Base-by-base conservation (phyloP, 805 yeast genomes). In the Clavispora asparagi region DNA sequence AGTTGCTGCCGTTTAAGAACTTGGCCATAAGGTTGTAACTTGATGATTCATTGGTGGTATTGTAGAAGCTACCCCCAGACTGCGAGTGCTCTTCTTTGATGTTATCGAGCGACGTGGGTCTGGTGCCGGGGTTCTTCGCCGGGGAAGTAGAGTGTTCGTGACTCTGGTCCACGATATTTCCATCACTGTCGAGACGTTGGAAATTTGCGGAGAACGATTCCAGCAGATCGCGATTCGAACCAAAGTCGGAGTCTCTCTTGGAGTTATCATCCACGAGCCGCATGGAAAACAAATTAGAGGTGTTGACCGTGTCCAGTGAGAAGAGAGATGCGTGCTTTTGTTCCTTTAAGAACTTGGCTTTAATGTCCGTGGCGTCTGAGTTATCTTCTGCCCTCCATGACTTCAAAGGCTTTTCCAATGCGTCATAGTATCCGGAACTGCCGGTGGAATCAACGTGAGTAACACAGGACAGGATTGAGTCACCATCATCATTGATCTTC, bases 291-390 rank as follows among this genome's bases (percentile, higher is more conserved):
- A 90, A 75, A 60, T 88, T 92, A 42, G 84, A 87, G 1, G 97
- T 88, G 29, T 91, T 82, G 30, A 91, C 91, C 0, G 96, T 89
- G 26, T 89, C 90, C 47, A 85, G 58, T 0, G 97, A 87, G 33
- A 77, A 78, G 46, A 80, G 72, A 9, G 95, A 84, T 31, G 52
- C 52, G 40, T 52, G 59, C 27, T 42, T 48, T 17, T 52, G 52
- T 37, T 38, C 45, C 9, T 41, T 44, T 32, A 54, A 42, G 44
- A 49, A 43, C 41, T 53, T 44, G 37, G 51, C 42, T 44, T 47
- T 51, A 45, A 51, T 50, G 19, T 60, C 63, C 33, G 49, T 50
- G 38, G 49, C 43, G 38, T 67, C 74, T 5, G 69, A 61, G 19
- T 52, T 52, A 43, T 65, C 68, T 30, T 67, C 60, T 10, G 74